Evolutionary conservation across 176 grass and related monocot species (phyloP), one percentile per base, ranked within the genome.

Genomic region (Elaeis guineensis): DNA sequence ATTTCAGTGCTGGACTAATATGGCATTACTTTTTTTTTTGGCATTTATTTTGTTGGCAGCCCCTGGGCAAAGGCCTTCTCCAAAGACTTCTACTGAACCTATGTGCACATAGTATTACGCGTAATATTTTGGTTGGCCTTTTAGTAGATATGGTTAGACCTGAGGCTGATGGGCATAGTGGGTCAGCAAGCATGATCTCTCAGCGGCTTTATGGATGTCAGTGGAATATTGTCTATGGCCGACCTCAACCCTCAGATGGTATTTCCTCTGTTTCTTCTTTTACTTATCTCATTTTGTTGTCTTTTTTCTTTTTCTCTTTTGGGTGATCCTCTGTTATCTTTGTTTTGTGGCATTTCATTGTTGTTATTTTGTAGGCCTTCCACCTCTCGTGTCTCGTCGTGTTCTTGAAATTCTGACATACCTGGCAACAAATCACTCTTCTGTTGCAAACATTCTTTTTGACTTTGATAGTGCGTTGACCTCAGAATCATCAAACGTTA

Each of bases 21-120:
- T 44, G 9, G 35, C 11, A 12, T 12, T 2, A 44, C 35, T 0
- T 63, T 17, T 23, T 56, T 2, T 28, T 57, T 51, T 23, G 44
- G 2, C 51, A 50, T 59, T 22, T 24, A 0, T 48, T 30, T 69
- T 71, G 16, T 50, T 82, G 22, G 60, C 78, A 92, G 89, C 89
- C 89, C 57, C 69, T 92, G 62, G 86, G 77, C 83, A 92, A 87
- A 76, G 89, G 89, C 57, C 74, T 92, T 78, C 89, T 92, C 67
- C 89, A 92, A 77, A 86, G 89, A 57, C 69, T 92, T 67, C 73
- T 92, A 63, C 23, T 83, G 16, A 92, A 92, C 71, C 62, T 92
- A 28, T 92, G 89, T 71, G 77, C 80, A 68, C 83, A 92, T 70
- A 78, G 77, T 74, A 61, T 75, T 44, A 92, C 83, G 1, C 64